Conservation (phyloP, 2,329 filamentous ascomycete species). For the Grosmannia clavigera region DNA sequence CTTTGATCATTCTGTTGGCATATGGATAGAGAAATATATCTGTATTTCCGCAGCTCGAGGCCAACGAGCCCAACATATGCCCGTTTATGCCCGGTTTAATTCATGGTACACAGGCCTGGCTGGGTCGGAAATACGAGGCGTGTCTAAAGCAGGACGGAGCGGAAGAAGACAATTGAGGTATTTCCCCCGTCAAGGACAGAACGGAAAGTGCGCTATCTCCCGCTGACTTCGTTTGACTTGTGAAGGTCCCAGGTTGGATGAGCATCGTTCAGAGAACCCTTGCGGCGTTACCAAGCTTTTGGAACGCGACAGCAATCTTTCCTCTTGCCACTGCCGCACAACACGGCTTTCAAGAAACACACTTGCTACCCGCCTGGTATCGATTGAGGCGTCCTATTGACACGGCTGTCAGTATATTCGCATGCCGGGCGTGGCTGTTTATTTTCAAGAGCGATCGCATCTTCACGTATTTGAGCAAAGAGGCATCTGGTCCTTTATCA, state of each 20-base stretch:
- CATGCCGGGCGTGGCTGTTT: neutral
- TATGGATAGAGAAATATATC: neutral
- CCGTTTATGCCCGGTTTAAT: neutral
- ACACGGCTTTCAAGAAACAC: no score
- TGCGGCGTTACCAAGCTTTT: no score
- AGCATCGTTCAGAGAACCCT: neutral
- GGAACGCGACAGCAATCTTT: no score
- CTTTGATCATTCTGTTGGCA: neutral
- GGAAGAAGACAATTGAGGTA: neutral
- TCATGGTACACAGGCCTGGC: neutral
- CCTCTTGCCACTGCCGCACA: no score
- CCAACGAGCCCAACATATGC: neutral
- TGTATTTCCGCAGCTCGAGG: neutral
- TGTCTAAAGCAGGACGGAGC: neutral
- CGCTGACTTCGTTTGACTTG: neutral
- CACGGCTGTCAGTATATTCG: no score
- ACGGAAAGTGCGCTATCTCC: neutral
- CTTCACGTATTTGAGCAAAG: no score
- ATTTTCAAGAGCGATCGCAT: no score
- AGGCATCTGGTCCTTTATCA: neutral
- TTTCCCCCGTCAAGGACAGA: neutral
- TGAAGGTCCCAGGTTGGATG: neutral
- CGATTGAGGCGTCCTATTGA: no score
- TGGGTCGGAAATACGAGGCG: neutral
- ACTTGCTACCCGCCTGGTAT: no score